phyloP scores from a whole-genome alignment of 1,284 basidiomycete genomes.

The Ustilago sp. region DNA sequence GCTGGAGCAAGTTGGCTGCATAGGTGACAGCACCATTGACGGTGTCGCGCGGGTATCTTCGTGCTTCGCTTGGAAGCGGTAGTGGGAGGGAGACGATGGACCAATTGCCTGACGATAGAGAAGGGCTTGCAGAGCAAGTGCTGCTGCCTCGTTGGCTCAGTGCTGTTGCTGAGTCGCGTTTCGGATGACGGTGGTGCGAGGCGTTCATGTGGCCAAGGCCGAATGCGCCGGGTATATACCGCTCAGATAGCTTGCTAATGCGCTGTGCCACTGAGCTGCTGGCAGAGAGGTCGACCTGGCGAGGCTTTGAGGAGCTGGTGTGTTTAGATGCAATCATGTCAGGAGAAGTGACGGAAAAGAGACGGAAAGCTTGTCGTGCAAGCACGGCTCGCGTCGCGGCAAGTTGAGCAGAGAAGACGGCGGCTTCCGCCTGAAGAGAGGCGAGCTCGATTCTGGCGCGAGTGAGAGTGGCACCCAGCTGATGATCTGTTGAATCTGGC shows the following conservation, averaged over 20 bases:
- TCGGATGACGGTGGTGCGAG: background rate
- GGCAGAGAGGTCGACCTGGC: constrained; percentile 29
- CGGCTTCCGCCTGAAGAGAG: constrained; percentile 25
- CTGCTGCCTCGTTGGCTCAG: background rate
- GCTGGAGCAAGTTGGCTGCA: constrained; percentile 47
- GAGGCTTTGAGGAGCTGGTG: background rate
- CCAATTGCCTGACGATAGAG: constrained; percentile 38
- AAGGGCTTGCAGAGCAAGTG: background rate
- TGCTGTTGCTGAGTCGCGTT: constrained; percentile 3
- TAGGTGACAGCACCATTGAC: constrained; percentile 58
- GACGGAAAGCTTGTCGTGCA: constrained; percentile 43
- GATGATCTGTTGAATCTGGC: constrained; percentile 14
- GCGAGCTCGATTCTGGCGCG: constrained; percentile 23
- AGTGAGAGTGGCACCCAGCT: constrained; percentile 33
- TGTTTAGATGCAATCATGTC: constrained; percentile 1
- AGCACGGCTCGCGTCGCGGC: constrained; percentile 29
- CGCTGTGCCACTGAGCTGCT: constrained; percentile 40
- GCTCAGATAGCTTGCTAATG: constrained; percentile 44
- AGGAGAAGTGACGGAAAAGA: constrained; percentile 43
- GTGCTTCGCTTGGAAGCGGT: constrained; percentile 49
- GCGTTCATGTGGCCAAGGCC: constrained; percentile 18
- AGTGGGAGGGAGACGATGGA: constrained; percentile 48
- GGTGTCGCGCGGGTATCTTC: constrained; percentile 48
- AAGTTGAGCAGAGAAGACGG: constrained; percentile 21
- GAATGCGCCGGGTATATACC: constrained; percentile 56